These are phyloP conservation scores for Porphyrellus cyaneotinctus DNA, from an alignment of 768 basidiomycete genomes.

Conservation along the genomic window DNA sequence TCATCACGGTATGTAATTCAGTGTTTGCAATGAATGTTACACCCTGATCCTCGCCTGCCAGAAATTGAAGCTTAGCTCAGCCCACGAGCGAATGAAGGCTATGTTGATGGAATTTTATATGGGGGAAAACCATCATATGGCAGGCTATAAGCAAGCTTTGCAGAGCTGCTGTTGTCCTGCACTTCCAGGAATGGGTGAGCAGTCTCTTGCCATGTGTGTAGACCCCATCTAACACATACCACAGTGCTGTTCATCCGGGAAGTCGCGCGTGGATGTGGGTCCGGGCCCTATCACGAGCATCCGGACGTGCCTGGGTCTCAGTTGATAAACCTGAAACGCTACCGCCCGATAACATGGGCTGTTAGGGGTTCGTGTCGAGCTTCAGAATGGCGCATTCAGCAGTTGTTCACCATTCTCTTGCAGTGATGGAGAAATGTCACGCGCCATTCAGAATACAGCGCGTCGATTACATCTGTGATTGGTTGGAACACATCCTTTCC, in stretches of 20 bases:
- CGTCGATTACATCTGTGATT: constrained; percentile 34
- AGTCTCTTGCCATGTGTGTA: neutral
- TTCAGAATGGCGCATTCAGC: neutral
- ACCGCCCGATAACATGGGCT: constrained; percentile 37
- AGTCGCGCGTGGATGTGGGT: constrained; percentile 33
- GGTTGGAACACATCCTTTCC: constrained; percentile 36
- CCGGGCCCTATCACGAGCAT: constrained; percentile 23
- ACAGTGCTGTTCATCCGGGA: constrained; percentile 32
- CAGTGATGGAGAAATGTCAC: constrained; percentile 48
- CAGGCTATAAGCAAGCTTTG: constrained; percentile 29
- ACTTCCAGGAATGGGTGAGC: constrained; percentile 31
- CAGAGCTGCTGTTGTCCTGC: constrained; percentile 28
- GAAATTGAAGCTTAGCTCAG: constrained; percentile 25
- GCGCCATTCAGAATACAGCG: constrained; percentile 38
- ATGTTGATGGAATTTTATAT: constrained; percentile 23
- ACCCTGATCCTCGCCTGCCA: neutral
- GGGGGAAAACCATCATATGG: constrained; percentile 24
- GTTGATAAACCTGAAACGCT: constrained; percentile 39
- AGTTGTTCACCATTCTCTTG: neutral
- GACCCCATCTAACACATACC: constrained; percentile 1
- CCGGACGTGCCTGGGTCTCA: constrained; percentile 23
- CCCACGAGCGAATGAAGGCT: constrained; percentile 20
- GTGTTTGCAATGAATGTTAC: neutral
- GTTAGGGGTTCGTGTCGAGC: constrained; percentile 35
- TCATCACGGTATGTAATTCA: constrained; percentile 19